phyloP scores from a whole-genome alignment of 2,329 filamentous ascomycete species.

The Apiospora hydei region DNA sequence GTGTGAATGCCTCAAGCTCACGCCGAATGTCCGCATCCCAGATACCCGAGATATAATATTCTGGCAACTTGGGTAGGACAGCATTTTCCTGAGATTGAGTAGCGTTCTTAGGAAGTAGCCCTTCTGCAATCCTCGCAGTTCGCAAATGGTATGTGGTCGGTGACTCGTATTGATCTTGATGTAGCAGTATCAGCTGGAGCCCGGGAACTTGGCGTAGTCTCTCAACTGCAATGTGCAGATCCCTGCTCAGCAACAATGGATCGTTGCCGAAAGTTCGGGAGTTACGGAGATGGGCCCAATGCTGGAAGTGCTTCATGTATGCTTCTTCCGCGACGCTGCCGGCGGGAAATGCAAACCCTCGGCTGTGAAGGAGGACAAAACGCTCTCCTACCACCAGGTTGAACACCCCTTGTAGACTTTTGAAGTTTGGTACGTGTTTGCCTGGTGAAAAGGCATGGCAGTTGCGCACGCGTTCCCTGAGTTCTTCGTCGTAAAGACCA shows the following conservation, averaged over 20 bases:
- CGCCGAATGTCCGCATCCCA: slow-evolving; percentile 53
- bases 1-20: slow-evolving; percentile 46
- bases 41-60: slow-evolving; percentile 61
- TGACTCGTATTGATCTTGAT: slow-evolving; percentile 62
- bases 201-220: slow-evolving; percentile 59
- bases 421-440: slow-evolving; percentile 42
- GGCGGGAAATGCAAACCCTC: slow-evolving; percentile 1
- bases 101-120: slow-evolving; percentile 39
- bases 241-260: slow-evolving; percentile 58
- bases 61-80: slow-evolving; percentile 36
- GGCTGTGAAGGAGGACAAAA: slow-evolving; percentile 42
- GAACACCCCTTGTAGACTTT: slow-evolving; percentile 61
- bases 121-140: slow-evolving; percentile 47
- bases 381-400: slow-evolving; percentile 65
- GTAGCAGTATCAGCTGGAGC: slow-evolving; percentile 60
- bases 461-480: slow-evolving; percentile 53
- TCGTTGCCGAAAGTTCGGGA: slow-evolving; percentile 52
- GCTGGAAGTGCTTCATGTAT: slow-evolving; percentile 6
- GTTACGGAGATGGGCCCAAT: slow-evolving; percentile 55
- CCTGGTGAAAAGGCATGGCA: slow-evolving; percentile 57
- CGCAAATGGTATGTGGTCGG: slow-evolving; percentile 58
- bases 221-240: slow-evolving; percentile 57
- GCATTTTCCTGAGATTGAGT: background rate
- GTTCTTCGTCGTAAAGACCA: slow-evolving; percentile 56
- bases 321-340: slow-evolving; percentile 8